phyloP scores from a whole-genome alignment of 2,329 filamentous ascomycete genomes.

The Curvularia hawaiiensis region DNA sequence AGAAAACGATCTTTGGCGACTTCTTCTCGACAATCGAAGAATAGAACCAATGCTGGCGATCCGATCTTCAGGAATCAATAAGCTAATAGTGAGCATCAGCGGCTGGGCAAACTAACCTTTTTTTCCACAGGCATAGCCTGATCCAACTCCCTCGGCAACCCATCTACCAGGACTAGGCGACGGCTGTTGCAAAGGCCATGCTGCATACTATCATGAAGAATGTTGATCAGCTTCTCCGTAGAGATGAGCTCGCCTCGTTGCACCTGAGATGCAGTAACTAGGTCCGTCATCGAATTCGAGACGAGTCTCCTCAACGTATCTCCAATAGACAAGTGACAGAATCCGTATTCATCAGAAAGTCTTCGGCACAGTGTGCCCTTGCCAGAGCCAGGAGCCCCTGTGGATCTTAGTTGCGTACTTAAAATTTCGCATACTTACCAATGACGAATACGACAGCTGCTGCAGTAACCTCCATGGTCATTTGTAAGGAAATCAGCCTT shows the following conservation, averaged over 20 bases:
- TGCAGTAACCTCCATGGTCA: background rate
- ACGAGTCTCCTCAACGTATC: conserved; percentile 19
- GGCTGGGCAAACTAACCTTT: background rate
- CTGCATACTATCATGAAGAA: background rate
- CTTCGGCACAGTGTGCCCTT: conserved; percentile 22
- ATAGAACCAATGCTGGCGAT: conserved; percentile 7
- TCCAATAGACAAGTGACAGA: conserved; percentile 37
- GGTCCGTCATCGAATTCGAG: background rate
- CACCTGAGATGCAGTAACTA: background rate
- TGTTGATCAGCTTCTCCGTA: background rate
- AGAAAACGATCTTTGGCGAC: conserved; percentile 9
- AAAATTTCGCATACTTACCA: conserved; percentile 7
- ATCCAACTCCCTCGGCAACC: conserved; percentile 7
- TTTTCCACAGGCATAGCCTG: conserved; percentile 10
- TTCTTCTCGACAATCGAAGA: conserved; percentile 9
- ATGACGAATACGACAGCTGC: conserved; percentile 13
- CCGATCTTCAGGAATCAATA: background rate
- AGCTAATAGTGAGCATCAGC: background rate
- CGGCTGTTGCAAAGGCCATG: background rate
- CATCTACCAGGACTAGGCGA: conserved; percentile 6
- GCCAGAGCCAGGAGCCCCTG: conserved; percentile 38
- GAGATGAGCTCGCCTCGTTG: background rate
- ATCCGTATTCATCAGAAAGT: conserved; percentile 20
- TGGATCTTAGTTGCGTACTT: conserved; percentile 7
- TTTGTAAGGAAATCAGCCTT: conserved; percentile 3